Evolutionary conservation across 2,329 filamentous ascomycete species (phyloP), one percentile per base, ranked within the genome.

Genomic region (Ciborinia camelliae): DNA sequence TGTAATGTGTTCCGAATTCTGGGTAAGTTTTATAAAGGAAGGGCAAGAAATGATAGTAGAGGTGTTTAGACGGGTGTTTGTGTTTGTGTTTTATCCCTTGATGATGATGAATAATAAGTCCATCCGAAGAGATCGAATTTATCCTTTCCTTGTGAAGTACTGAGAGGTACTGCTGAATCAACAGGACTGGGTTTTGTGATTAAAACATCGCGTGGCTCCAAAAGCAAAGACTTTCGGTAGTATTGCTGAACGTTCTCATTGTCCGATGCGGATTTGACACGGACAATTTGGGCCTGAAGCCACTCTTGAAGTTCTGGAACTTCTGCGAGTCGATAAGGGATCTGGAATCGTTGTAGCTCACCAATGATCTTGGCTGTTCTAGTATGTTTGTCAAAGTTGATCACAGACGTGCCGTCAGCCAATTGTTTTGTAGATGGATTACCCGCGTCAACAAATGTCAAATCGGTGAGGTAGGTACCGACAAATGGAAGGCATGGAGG

Each of bases 311-410:
- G 84, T 72, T 98, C 94, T 0, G 90, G 86, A 4, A 98, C 81
- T 73, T 95, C 90, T 1, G 84, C 84, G 23, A 99, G 84, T 8
- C 89, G 86, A 76, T 98, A 98, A 0, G 93, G 92, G 26, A 97
- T 91, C 77, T 99, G 95, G 80, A 98, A 98, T 23, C 93, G 89
- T 76, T 99, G 95, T 9, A 99, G 84, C 72, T 98, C 94, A 68
- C 91, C 91, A 72, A 99, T 96, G 74, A 98, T 96, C 78, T 93
- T 95, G 53, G 94, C 93, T 3, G 93, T 98, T 71, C 92, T 91
- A 72, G 88, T 90, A 76, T 98, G 92, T 79, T 98, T 98, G 81
- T 98, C 94, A 73, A 97, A 98, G 78, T 99, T 99, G 82, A 99
- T 92, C 39, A 98, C 91, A 0, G 87, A 86, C 72, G 91, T 83